Base-by-base conservation (phyloP, 768 basidiomycete genomes). In the Suillus luteus region DNA sequence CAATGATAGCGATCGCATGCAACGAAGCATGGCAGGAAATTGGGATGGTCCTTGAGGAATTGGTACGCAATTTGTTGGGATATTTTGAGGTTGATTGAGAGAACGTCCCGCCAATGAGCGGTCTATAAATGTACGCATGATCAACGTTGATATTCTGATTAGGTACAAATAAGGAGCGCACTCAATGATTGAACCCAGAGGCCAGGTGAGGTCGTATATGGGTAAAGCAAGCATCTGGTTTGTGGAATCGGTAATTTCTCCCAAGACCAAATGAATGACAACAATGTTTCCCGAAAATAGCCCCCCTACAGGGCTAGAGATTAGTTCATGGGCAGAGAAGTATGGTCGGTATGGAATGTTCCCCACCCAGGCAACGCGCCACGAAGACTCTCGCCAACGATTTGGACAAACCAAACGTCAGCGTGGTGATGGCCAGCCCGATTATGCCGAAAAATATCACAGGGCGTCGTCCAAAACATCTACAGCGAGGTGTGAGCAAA, bases 391-490 rank as follows among this genome's bases (percentile, higher is more conserved):
- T 71, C 4, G 71, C 60, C 4, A 91, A 74, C 17, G 78, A 83
- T 59, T 77, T 80, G 31, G 88, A 88, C n/a, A 90, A 65, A 0
- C 90, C 89, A 59, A 90, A 82, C 15, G 82, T 68, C 2, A 83
- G 41, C 1, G 87, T 88, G 3, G 85, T 76, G n/a, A 82, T 41
- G 4, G 82, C 82, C 31, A 83, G 78, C 9, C 85, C 85, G 2
- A 81, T 49, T 31, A 81, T 80, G 12, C 87, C 87, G 3, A 77
- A 60, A 38, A 90, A 77, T 15, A 91, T 79, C 33, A 90, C 82
- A 35, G 90, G 89, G 15, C 85, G 81, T 10, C 90, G 82, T 22
- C 89, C 90, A 33, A 88, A 44, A 76, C 67, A 72, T 90, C 89
- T 86, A 63, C 2, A 59, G 12, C 15, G 52, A 35, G 57, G 27